Evolutionary conservation across 306 rosid species (phyloP).

Genomic region (Abrus pulchellus): DNA sequence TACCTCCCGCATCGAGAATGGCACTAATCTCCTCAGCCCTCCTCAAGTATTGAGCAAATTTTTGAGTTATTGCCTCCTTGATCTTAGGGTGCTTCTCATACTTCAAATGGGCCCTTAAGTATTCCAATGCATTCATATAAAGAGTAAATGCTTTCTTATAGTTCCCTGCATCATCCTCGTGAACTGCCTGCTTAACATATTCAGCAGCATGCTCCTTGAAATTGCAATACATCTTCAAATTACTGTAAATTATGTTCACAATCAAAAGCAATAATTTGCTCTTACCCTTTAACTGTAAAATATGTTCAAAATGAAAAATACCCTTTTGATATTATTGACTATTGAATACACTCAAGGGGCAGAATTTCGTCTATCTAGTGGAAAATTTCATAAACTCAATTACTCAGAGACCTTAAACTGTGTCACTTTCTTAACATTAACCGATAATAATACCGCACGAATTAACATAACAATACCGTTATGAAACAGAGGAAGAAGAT

Average conservation of each 20-base stretch:
- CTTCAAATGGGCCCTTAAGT: constrained; percentile 80
- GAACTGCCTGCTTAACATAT: constrained; percentile 83
- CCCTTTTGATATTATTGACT: background rate
- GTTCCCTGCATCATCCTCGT: constrained; percentile 79
- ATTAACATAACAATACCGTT: background rate
- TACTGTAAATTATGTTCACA: background rate
- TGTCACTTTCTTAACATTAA: background rate
- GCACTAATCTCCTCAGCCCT: constrained; percentile 89
- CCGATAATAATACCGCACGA: background rate
- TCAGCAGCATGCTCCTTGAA: constrained; percentile 82
- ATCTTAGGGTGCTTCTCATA: constrained; percentile 83
- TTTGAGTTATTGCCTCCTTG: constrained; percentile 78
- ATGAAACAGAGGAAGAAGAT: background rate
- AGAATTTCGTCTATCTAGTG: constrained; percentile 1
- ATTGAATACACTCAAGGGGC: constrained; percentile 2
- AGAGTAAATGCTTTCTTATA: constrained; percentile 79
- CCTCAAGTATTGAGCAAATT: constrained; percentile 78
- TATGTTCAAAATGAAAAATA: background rate
- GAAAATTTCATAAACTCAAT: background rate
- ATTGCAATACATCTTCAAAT: constrained; percentile 77
- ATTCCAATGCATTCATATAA: constrained; percentile 82
- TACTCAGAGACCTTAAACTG: background rate
- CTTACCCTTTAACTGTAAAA: background rate
- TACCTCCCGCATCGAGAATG: constrained; percentile 71
- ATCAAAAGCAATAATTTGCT: background rate